These are phyloP conservation scores for Tuctoria greenei DNA, from an alignment of 176 grass and related monocot species.

Conservation along the genomic window DNA sequence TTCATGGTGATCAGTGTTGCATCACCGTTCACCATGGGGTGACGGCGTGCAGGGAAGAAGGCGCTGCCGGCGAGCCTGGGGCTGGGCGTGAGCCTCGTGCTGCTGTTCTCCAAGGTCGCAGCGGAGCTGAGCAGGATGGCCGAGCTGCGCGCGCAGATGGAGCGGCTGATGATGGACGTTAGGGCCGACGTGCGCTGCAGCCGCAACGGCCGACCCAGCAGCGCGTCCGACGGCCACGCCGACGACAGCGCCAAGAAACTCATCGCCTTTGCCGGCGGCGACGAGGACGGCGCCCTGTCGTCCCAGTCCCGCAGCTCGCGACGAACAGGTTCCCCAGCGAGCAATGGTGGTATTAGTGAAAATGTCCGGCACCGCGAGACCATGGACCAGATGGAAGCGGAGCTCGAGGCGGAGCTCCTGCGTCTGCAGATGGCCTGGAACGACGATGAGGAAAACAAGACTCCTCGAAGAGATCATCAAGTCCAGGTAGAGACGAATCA, in stretches of 20 bases:
- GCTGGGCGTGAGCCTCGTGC: slow-evolving; percentile 61
- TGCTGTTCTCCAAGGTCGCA: slow-evolving; percentile 63
- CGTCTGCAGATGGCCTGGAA: slow-evolving; percentile 35
- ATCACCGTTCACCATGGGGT: not conserved
- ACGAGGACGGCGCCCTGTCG: not conserved
- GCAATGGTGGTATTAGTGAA: not conserved
- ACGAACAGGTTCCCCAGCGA: too few relatives aligned
- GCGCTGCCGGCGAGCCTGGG: slow-evolving; percentile 63
- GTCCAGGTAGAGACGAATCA: slow-evolving; percentile 26
- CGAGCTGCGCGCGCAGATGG: slow-evolving; percentile 72
- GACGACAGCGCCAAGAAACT: slow-evolving; percentile 20
- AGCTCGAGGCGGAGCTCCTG: slow-evolving; percentile 66
- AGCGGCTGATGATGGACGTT: slow-evolving; percentile 55
- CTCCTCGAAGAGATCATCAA: not conserved
- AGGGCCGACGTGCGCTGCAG: slow-evolving; percentile 42
- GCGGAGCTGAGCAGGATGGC: slow-evolving; percentile 82
- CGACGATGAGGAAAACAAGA: slow-evolving; percentile 23
- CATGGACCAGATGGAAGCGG: slow-evolving; percentile 69
- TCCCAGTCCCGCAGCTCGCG: slow-evolving; percentile 8
- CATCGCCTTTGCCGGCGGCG: not conserved
- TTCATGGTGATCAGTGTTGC: not conserved
- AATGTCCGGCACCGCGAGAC: not conserved
- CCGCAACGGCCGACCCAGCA: slow-evolving; percentile 7
- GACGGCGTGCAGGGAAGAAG: slow-evolving; percentile 54
- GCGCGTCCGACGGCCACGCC: slow-evolving; percentile 13